Conservation (phyloP, 2,329 filamentous ascomycete genomes). For the Curvularia hawaiiensis region DNA sequence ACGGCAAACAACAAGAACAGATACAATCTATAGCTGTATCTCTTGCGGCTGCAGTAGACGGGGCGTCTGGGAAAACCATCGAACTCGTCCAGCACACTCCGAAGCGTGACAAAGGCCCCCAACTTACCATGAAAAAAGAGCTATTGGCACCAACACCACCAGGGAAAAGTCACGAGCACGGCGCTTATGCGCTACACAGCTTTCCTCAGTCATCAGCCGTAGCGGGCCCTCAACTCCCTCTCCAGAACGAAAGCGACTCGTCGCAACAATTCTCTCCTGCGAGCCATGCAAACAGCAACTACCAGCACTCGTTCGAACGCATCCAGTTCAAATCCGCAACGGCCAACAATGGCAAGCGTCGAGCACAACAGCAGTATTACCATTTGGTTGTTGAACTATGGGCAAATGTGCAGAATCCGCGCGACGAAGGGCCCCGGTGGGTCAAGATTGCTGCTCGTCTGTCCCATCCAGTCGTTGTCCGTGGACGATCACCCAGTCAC, state of each 20-base stretch:
- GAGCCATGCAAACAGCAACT: conserved; percentile 42
- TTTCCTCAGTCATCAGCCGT: conserved; percentile 44
- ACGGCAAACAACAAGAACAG: conserved; percentile 55
- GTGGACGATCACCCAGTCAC: conserved; percentile 49
- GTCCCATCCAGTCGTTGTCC: conserved; percentile 48
- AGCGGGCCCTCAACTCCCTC: conserved; percentile 50
- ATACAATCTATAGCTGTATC: conserved; percentile 81
- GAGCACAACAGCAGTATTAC: conserved; percentile 91
- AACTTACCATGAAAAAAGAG: conserved; percentile 72
- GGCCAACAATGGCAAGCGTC: conserved; percentile 88
- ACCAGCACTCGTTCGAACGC: conserved; percentile 75
- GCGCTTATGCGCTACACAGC: conserved; percentile 45
- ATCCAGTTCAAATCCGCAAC: conserved; percentile 96
- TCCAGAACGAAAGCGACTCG: conserved; percentile 45
- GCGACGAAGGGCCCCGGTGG: conserved; percentile 41
- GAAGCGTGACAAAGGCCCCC: conserved; percentile 87
- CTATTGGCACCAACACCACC: conserved; percentile 70
- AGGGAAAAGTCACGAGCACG: conserved; percentile 52
- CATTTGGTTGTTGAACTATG: conserved; percentile 78
- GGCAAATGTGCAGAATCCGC: conserved; percentile 43
- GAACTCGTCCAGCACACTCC: conserved; percentile 90
- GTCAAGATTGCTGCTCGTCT: conserved; percentile 45
- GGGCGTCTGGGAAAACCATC: conserved; percentile 74
- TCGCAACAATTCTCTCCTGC: conserved; percentile 44
- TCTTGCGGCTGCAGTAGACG: conserved; percentile 82